Base-by-base conservation (phyloP, 1,284 basidiomycete genomes). In the Vanrija pseudolonga region DNA sequence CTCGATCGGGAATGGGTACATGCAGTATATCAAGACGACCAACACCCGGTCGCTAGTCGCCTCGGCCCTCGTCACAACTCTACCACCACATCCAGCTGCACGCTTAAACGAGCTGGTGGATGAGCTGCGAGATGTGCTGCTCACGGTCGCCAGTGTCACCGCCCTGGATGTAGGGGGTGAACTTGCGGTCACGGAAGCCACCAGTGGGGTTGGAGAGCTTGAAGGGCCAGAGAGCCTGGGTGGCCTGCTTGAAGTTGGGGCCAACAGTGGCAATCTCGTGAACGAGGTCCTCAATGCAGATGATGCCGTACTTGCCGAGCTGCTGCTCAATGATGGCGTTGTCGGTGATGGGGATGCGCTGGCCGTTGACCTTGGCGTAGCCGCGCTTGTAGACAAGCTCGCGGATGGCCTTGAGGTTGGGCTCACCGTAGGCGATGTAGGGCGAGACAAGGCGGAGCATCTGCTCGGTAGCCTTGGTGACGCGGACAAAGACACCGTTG, bases 381-480 rank as follows among this genome's bases (percentile, higher is more conserved):
- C 96, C 96, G 67, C 96, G 91, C 85, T 98, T 98, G 88, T 98
- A 98, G 81, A 98, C 87, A 62, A 99, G 82, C 79, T 98, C 95
- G 66, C 94, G 91, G 75, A 98, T 87, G 46, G 93, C 86, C 80
- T 97, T 97, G 71, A 98, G 82, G 83, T 97, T 97, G 56, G 80
- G 86, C 48, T 67, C 90, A 85, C 92, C 93, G 76, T 95, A 97
- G 65, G 96, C 90, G 72, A 99, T 82, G 79, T 97, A 98, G 52
- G 96, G 95, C 80, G 95, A 91, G 66, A 98, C 86, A 55, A 98
- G 84, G 77, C 92, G 90, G 70, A 98, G 88, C 96, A 98, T 98
- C 78, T 98, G 91, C 71, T 90, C 85, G 53, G 94, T 98, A 39
- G 96, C 94, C 80, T 85, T 92, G 73, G 92, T 98, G 59, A 92